Conservation (phyloP, 208 protist genomes). For the Entamoeba invadens region DNA sequence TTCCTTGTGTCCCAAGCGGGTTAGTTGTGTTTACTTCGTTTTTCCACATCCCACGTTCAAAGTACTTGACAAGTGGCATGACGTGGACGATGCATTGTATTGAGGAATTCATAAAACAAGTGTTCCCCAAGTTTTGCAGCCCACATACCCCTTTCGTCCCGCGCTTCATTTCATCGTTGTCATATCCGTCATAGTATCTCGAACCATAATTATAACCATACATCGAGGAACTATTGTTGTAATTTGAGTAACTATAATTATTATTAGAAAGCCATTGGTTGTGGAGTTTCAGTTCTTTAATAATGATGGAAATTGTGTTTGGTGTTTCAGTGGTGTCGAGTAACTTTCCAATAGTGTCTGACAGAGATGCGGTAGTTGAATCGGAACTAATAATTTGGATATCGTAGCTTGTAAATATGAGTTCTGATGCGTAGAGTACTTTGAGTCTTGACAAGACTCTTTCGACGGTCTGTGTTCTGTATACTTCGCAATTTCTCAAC, state of each 20-base stretch:
- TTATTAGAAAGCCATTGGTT: no score
- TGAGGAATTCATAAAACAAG: slow-evolving; percentile 82
- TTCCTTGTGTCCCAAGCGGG: background rate
- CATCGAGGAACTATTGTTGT: no score
- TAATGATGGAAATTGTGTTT: no score
- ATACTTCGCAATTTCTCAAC: background rate
- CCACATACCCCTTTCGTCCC: background rate
- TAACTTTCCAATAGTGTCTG: background rate
- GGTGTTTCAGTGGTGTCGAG: no score
- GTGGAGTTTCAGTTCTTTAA: background rate
- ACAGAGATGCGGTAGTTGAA: background rate
- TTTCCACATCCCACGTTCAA: background rate
- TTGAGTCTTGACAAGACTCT: background rate
- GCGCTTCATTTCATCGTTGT: background rate
- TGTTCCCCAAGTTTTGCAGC: slow-evolving; percentile 81
- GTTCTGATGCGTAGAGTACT: background rate
- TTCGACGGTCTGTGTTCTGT: background rate
- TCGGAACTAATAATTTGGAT: background rate
- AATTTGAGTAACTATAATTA: no score
- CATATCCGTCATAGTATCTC: background rate
- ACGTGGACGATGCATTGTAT: slow-evolving; percentile 61
- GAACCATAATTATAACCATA: background rate
- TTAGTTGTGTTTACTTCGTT: background rate
- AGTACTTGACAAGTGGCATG: background rate
- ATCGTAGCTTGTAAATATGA: background rate